phyloP scores from a whole-genome alignment of 2,329 filamentous ascomycete genomes.

The Ceratocystis cubensis region DNA sequence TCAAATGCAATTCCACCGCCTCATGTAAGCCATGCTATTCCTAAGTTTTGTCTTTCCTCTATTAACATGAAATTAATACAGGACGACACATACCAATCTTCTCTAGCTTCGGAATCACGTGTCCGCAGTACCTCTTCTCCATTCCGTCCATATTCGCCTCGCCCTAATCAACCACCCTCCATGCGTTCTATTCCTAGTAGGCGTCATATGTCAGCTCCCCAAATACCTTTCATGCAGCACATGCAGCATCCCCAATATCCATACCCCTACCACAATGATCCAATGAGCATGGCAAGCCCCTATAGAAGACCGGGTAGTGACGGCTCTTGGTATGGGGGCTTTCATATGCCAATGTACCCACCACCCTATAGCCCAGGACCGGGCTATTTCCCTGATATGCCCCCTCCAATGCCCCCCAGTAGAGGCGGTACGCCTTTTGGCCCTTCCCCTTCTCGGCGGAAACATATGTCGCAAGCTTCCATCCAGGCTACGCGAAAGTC shows the following conservation, averaged over 20 bases:
- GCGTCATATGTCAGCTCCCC: slow-evolving; percentile 15
- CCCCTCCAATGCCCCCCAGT: not conserved
- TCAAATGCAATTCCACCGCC: not conserved
- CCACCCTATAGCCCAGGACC: not conserved
- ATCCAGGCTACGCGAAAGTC: not conserved
- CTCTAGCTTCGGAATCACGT: not conserved
- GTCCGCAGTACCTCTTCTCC: slow-evolving; percentile 3
- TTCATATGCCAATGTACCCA: slow-evolving; percentile 3
- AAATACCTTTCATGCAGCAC: slow-evolving; percentile 7
- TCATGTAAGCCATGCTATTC: slow-evolving; percentile 1
- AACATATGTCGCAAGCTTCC: not conserved
- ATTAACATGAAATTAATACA: not conserved
- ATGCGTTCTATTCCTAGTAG: slow-evolving; percentile 8
- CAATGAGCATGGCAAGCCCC: not conserved
- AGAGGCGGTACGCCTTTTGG: not conserved
- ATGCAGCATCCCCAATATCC: slow-evolving; percentile 9
- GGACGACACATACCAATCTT: not conserved
- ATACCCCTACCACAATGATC: not conserved
- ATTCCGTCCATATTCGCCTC: not conserved
- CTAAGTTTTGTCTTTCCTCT: not conserved
- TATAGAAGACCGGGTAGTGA: slow-evolving; percentile 3
- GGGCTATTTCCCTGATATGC: not conserved
- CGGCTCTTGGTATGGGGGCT: slow-evolving; percentile 12
- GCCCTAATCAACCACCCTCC: not conserved
- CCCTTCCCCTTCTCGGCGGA: not conserved